Base-by-base conservation (phyloP, 2,329 filamentous ascomycete species). In the Colletotrichum acutatum region DNA sequence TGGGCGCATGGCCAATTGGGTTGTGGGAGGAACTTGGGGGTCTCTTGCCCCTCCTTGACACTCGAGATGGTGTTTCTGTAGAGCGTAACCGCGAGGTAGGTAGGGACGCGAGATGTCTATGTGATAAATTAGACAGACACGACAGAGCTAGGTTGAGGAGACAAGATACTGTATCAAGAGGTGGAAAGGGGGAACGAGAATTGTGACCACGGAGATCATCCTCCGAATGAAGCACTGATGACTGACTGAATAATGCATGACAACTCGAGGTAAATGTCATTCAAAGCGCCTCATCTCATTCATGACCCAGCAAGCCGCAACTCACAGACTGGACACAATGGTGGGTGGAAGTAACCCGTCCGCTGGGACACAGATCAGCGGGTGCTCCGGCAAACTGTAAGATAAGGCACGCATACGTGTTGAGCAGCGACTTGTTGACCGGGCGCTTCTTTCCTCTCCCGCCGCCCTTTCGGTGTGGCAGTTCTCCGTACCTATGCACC, bases 361-460 rank as follows among this genome's bases (percentile, higher is more conserved):
- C 42, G 24, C 53, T 26, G 65, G 66, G 53, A 53, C 69, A 54
- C 69, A 53, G 59, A 72, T 72, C 65, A 63, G 67, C 37, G 30
- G 32, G 52, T 68, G 65, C 69, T 19, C 52, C 34, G 58, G 28
- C 58, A 37, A 49, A 32, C 30, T 69, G 58, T 58, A 65, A 68
- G 66, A 72, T 69, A 69, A 72, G 59, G 66, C 65, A 72, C 42
- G 62, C 62, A 65, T 69, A 64, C 65, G 65, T 69, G 59, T 62
- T 63, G 59, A 32, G 49, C 53, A 49, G 58, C 49, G 58, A 72
- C 66, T 72, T 58, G 65, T 37, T 52, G 49, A 63, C 54, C 54
- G 12, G 54, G 54, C 24, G 24, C 24, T 30, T 28, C 54, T 57
- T 57, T 57, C 4, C 24, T 57, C 26, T 57, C 26, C 54, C 16